Conservation (phyloP, 176 grass and related monocot genomes). For the Hsuehochloa calcarea region DNA sequence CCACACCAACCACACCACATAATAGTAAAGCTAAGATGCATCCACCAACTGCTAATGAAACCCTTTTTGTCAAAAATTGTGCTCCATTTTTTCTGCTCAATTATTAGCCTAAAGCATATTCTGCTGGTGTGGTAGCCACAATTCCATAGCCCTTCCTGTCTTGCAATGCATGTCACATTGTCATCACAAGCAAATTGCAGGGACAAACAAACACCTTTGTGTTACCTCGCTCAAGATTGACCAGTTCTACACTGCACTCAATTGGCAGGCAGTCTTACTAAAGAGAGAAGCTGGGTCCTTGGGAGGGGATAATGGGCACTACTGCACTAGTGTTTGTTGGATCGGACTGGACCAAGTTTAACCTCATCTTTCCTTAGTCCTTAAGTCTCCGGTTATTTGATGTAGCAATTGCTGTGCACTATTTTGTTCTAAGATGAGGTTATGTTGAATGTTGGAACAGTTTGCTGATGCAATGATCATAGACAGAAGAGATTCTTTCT, state of each 20-base stretch:
- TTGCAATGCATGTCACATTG: constrained; percentile 34
- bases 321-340: constrained; percentile 55
- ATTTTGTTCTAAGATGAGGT: background rate
- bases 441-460: background rate
- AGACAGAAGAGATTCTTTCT: background rate
- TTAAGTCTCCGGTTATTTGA: constrained; percentile 42
- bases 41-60: constrained; percentile 36
- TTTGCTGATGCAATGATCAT: background rate
- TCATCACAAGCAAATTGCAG: constrained; percentile 37
- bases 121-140: constrained; percentile 42
- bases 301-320: constrained; percentile 40
- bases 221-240: constrained; percentile 7
- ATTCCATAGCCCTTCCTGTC: constrained; percentile 34
- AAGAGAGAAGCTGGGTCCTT: constrained; percentile 45
- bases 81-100: constrained; percentile 42
- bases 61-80: constrained; percentile 36
- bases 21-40: constrained; percentile 41
- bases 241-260: constrained; percentile 34
- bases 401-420: background rate
- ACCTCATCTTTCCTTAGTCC: constrained; percentile 51
- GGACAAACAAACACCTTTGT: constrained; percentile 30
- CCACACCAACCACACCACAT: constrained; percentile 31
- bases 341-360: constrained; percentile 45
- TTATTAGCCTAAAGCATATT: constrained; percentile 54
- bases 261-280: constrained; percentile 29